A percentile compares a stretch with the other conserved stretches of the same genome.
These are phyloP conservation scores for Rhizopogon rudus DNA, from an alignment of 768 basidiomycete genomes.

Conservation along the genomic window DNA sequence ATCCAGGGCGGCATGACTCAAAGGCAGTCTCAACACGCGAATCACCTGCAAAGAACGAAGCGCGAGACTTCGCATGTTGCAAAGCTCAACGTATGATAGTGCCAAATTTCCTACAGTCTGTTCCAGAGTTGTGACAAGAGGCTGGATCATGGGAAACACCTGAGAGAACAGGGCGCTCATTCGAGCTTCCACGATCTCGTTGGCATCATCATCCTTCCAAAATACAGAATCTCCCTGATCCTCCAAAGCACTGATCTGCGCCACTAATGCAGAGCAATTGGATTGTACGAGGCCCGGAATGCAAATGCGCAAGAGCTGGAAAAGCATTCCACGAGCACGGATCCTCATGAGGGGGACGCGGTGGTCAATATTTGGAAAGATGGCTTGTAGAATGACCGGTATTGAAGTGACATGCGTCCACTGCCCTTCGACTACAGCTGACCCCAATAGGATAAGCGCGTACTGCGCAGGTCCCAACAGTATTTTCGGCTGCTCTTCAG, in stretches of 20 bases:
- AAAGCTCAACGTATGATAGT: conserved; percentile 80
- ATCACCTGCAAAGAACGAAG: conserved; percentile 91
- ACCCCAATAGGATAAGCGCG: conserved; percentile 80
- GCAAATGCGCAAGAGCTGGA: conserved; percentile 82
- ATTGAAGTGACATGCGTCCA: conserved; percentile 73
- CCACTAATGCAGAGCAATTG: conserved; percentile 56
- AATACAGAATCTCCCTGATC: conserved; percentile 49
- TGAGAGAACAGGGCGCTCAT: conserved; percentile 65
- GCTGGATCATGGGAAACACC: conserved; percentile 62
- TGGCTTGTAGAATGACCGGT: conserved; percentile 69
- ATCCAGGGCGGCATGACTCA: conserved; percentile 69
- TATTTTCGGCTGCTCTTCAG: conserved; percentile 58
- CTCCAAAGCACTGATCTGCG: conserved; percentile 51
- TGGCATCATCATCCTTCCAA: conserved; percentile 70
- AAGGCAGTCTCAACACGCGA: conserved; percentile 68
- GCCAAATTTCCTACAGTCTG: conserved; percentile 79
- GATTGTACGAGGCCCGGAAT: conserved; percentile 71
- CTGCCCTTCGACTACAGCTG: conserved; percentile 67
- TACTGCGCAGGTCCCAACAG: conserved; percentile 81
- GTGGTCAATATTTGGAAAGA: conserved; percentile 83
- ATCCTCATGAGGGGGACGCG: conserved; percentile 62
- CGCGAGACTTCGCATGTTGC: conserved; percentile 80
- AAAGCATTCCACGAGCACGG: conserved; percentile 73
- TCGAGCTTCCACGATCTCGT: conserved; percentile 52
- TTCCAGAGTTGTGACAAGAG: conserved; percentile 62